Base-by-base conservation (phyloP, 1,284 basidiomycete species). In the Sanghuangporus sanghuang region DNA sequence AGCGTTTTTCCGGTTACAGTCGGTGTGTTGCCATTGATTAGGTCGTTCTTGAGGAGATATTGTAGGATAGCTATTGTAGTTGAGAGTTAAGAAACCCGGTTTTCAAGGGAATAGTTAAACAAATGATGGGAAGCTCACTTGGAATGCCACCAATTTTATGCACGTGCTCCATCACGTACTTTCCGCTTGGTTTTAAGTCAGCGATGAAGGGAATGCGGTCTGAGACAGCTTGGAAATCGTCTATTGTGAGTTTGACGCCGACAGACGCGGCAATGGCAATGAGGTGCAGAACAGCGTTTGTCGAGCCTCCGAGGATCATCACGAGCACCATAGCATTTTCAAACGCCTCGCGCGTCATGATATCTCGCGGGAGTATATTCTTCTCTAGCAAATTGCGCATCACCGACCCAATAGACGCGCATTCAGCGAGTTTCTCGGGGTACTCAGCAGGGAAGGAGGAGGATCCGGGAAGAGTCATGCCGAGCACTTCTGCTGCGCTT, bases 241-340 rank as follows among this genome's bases (percentile, higher is more conserved):
- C 93, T 56, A 96, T 80, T 11, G 83, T 84, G 63, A 96, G 81
- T 53, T 85, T 81, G 74, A 96, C 87, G 36, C 93, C 93, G 50
- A 92, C 92, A 1, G 92, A 90, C 72, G 93, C 92, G 0, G 95
- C 94, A 67, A 96, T 87, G 40, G 94, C 95, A 70, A 96, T 91
- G 66, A 96, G 79, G 75, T 96, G 94, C 35, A 96, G 77, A 23
- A 96, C 95, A 44, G 93, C 94, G 72, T 96, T 96, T 48, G 94
- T 96, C 12, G 94, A 96, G 49, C 94, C 94, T 60, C 94, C 96
- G 36, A 98, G 85, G 70, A 95, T 90, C 91, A 98, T 96, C 14
- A 92, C 94, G 59, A 98, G 77, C 35, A 92, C 95, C 85, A 98
- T 95, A 18, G 96, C 96, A 75, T 98, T 98, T 78, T 98, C 96